Conservation (phyloP, 2,329 filamentous ascomycete species). For the Botryosphaeria dothidea region DNA sequence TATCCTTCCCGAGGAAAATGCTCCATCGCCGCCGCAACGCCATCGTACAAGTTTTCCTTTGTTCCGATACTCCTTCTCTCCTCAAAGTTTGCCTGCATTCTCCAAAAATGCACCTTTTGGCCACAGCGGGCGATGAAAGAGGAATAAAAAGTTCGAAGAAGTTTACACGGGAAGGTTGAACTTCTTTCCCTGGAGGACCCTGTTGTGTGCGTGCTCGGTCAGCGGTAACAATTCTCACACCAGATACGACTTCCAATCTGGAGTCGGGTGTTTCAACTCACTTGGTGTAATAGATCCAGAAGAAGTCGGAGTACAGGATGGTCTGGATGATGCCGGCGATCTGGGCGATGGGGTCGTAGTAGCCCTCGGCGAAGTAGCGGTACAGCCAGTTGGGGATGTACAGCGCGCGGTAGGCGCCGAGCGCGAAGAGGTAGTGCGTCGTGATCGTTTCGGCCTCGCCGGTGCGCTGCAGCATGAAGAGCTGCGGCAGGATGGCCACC, state of each 20-base stretch:
- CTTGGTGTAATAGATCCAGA: conserved; percentile 99
- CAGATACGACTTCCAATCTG: no score
- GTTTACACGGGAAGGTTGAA: conserved; percentile 55
- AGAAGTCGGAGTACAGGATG: conserved; percentile 96
- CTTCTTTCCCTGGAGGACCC: conserved; percentile 55
- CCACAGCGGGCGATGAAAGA: neutral
- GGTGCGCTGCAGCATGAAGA: conserved; percentile 97
- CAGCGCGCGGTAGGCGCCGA: conserved; percentile 86
- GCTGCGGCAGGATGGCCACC: conserved; percentile 92
- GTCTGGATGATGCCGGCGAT: conserved; percentile 91
- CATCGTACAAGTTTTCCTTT: neutral
- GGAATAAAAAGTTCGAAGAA: neutral
- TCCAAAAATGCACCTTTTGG: neutral
- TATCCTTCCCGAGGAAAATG: neutral
- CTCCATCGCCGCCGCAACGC: neutral
- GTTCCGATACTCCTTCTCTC: neutral
- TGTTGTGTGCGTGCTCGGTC: conserved; percentile 23
- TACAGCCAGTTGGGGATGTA: conserved; percentile 99
- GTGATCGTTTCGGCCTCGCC: conserved; percentile 99
- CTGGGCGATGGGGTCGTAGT: conserved; percentile 85
- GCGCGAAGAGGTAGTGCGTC: conserved; percentile 93
- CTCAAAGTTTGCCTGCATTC: no score
- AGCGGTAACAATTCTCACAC: no score
- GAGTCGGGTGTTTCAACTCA: conserved; percentile 44
- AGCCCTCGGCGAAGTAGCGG: conserved; percentile 76